These are phyloP conservation scores for Keithomyces neogunnii DNA, from an alignment of 2,329 filamentous ascomycete genomes.

Conservation along the genomic window DNA sequence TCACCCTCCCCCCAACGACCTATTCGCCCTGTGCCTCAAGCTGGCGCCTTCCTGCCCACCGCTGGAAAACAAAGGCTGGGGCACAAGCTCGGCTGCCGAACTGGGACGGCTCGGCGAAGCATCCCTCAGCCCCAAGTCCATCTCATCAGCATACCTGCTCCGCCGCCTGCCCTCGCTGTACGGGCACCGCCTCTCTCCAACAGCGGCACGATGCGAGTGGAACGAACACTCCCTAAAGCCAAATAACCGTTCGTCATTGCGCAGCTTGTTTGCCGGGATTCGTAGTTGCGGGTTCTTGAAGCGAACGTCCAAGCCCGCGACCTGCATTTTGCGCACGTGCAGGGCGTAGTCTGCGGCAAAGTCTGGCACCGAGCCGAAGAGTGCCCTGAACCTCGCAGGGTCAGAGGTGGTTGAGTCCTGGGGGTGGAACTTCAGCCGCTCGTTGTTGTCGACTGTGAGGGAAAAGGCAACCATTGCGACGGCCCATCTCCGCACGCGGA, in stretches of 20 bases:
- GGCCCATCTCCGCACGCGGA: slow-evolving; percentile 49
- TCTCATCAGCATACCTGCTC: slow-evolving; percentile 4
- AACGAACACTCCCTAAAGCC: slow-evolving; percentile 55
- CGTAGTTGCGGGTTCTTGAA: slow-evolving; percentile 55
- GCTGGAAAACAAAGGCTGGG: slow-evolving; percentile 19
- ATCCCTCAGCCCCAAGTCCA: neutral
- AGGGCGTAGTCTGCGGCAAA: slow-evolving; percentile 41
- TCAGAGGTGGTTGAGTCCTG: slow-evolving; percentile 19
- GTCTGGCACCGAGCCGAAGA: slow-evolving; percentile 36
- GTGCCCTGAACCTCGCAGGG: slow-evolving; percentile 29
- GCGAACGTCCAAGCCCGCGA: slow-evolving; percentile 40
- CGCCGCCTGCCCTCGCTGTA: slow-evolving; percentile 22
- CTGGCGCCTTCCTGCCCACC: slow-evolving; percentile 3
- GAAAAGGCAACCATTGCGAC: slow-evolving; percentile 54
- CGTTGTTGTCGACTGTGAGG: slow-evolving; percentile 25
- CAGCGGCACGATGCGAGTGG: slow-evolving; percentile 46
- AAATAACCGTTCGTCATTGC: slow-evolving; percentile 48
- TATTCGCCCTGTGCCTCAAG: neutral
- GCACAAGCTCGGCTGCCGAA: slow-evolving; percentile 10
- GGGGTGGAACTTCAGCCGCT: slow-evolving; percentile 20
- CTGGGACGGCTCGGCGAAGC: neutral
- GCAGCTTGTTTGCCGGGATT: slow-evolving; percentile 45
- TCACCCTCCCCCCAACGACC: too few relatives aligned
- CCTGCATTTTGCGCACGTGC: slow-evolving; percentile 44
- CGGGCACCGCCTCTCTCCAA: slow-evolving; percentile 47